Evolutionary conservation across 148 eudicot genomes (phyloP), one percentile per base, ranked within the genome.

Genomic region (Cornus kousa): DNA sequence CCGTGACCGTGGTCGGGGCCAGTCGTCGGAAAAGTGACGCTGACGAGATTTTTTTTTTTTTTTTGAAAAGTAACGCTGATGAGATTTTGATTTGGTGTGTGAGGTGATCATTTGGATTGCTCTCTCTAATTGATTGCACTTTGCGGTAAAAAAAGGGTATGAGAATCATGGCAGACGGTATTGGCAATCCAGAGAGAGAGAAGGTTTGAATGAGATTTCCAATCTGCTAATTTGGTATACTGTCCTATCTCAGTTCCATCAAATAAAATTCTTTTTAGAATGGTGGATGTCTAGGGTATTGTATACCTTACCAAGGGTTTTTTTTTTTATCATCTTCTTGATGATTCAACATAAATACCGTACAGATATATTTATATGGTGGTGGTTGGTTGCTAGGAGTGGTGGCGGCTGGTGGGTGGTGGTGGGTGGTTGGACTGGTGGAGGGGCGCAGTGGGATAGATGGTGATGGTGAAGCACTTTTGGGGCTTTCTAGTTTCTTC

Each of bases 31-130:
- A n/a, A n/a, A n/a, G n/a, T n/a, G n/a, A n/a, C n/a, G n/a, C n/a
- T n/a, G n/a, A n/a, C n/a, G n/a, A n/a, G n/a, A n/a, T n/a, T n/a
- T n/a, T n/a, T n/a, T n/a, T n/a, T n/a, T n/a, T n/a, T n/a, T n/a
- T n/a, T n/a, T n/a, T n/a, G n/a, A n/a, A n/a, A n/a, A n/a, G n/a
- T n/a, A n/a, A n/a, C n/a, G n/a, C n/a, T n/a, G n/a, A n/a, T n/a
- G n/a, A n/a, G 95, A 92, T 9, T 93, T 90, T 64, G 92, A 91
- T 84, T 84, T 90, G 31, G 92, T 93, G 1, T 93, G 88, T 32
- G 92, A 85, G 83, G 90, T 91, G 57, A 75, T 93, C 40, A 80
- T 85, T 65, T 93, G 93, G 95, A 86, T 91, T 73, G 92, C 88
- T 6, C 82, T 91, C 74, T 88, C 95, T 2, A 90, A 91, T 84